phyloP scores from a whole-genome alignment of 2,329 filamentous ascomycete species.

The Penicillium oxalicum region DNA sequence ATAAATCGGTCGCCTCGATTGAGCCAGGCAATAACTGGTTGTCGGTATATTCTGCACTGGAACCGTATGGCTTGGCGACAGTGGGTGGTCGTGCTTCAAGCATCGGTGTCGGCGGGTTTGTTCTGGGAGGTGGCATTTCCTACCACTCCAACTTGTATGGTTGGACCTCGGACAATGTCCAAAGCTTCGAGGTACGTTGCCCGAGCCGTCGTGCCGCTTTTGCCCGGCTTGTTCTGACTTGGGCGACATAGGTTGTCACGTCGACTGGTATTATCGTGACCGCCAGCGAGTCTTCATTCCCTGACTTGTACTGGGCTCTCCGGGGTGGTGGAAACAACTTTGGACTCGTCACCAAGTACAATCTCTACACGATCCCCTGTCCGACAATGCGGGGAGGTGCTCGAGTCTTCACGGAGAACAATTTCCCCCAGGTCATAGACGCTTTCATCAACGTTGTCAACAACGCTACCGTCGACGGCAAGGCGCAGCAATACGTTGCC shows the following conservation, averaged over 20 bases:
- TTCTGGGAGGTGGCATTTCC: slow-evolving; percentile 28
- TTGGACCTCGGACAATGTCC: slow-evolving; percentile 33
- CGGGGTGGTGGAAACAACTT: slow-evolving; percentile 39
- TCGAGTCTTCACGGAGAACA: slow-evolving; percentile 24
- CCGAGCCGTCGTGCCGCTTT: slow-evolving; percentile 13
- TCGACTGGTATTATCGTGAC: slow-evolving; percentile 28
- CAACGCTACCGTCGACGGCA: slow-evolving; percentile 29
- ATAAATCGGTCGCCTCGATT: slow-evolving; percentile 25
- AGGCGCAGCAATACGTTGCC: slow-evolving; percentile 33
- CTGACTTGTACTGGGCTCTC: slow-evolving; percentile 39
- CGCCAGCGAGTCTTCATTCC: slow-evolving; percentile 24
- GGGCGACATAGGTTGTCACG: slow-evolving; percentile 2
- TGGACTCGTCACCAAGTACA: slow-evolving; percentile 36
- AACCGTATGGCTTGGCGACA: slow-evolving; percentile 27
- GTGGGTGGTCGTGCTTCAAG: slow-evolving; percentile 28
- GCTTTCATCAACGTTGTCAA: slow-evolving; percentile 29
- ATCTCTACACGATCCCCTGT: slow-evolving; percentile 35
- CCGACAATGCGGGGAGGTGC: slow-evolving; percentile 38
- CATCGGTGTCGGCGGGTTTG: slow-evolving; percentile 21
- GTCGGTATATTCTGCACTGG: slow-evolving; percentile 29
- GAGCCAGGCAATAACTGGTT: slow-evolving; percentile 33
- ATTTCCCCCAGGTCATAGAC: slow-evolving; percentile 25
- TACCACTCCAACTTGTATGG: slow-evolving; percentile 31
- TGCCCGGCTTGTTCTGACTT: neutral
- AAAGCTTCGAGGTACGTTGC: slow-evolving; percentile 26